These are phyloP conservation scores for Apiotrichum porosum DNA, from an alignment of 1,284 basidiomycete species.

Conservation along the genomic window DNA sequence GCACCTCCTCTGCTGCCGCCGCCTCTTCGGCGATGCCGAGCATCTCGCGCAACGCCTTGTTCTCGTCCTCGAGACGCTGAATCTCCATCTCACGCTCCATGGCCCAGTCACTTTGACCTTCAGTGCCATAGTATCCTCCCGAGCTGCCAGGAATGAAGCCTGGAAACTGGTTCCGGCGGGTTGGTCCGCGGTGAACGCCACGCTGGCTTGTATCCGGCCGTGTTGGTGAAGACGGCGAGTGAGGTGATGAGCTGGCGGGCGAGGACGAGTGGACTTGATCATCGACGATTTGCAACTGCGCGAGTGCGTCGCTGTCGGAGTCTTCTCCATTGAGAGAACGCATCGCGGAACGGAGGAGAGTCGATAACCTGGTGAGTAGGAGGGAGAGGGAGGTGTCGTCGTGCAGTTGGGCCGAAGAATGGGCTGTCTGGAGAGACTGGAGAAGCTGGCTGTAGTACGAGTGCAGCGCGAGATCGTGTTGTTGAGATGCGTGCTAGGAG, in stretches of 20 bases:
- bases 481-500: constrained; percentile 75
- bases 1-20: constrained; percentile 11
- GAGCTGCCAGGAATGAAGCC: constrained; percentile 35
- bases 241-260: not conserved
- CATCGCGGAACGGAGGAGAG: constrained; percentile 65
- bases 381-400: constrained; percentile 60
- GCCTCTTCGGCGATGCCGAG: constrained; percentile 57
- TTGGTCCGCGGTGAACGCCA: constrained; percentile 11
- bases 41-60: constrained; percentile 65
- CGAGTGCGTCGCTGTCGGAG: not conserved
- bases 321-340: constrained; percentile 68
- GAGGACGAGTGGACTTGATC: not conserved
- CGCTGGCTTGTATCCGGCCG: not conserved
- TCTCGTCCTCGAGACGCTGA: constrained; percentile 70
- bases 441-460: constrained; percentile 87
- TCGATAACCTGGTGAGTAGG: constrained; percentile 67
- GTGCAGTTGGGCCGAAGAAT: constrained; percentile 58
- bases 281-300: not conserved
- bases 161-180: constrained; percentile 19
- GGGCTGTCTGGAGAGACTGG: constrained; percentile 64
- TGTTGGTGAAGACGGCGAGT: not conserved
- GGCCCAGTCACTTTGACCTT: constrained; percentile 66
- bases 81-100: constrained; percentile 79
- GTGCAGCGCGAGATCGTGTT: constrained; percentile 81
- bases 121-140: constrained; percentile 44